Conservation (phyloP, 352 stramenopile genomes). For the Globisporangium heterothallicum region DNA sequence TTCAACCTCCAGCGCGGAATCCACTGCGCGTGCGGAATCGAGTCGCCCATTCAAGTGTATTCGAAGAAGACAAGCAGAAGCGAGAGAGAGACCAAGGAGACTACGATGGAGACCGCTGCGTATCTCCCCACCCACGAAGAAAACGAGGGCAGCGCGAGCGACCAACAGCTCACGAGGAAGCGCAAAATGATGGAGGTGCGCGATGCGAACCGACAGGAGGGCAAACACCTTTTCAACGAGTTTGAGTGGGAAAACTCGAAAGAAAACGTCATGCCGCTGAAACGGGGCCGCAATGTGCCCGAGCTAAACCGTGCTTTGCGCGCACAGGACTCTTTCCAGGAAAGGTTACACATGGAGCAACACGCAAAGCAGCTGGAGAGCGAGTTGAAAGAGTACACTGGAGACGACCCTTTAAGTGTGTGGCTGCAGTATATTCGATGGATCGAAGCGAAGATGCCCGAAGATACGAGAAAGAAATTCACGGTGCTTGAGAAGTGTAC, state of each 20-base stretch:
- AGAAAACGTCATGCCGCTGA: slow-evolving; percentile 85
- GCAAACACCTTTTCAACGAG: slow-evolving; percentile 14
- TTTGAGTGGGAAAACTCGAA: slow-evolving; percentile 86
- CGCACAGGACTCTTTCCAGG: slow-evolving; percentile 58
- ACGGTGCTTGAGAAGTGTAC: slow-evolving; percentile 68
- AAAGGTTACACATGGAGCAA: slow-evolving; percentile 47
- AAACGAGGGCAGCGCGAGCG: slow-evolving; percentile 2
- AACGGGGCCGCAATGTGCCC: slow-evolving; percentile 66
- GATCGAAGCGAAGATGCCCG: slow-evolving; percentile 76
- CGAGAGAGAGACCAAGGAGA: background rate
- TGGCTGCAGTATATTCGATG: slow-evolving; percentile 78
- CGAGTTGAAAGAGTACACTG: slow-evolving; percentile 37
- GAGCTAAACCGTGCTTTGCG: slow-evolving; percentile 74
- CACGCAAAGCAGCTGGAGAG: slow-evolving; percentile 48
- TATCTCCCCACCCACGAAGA: slow-evolving; percentile 17
- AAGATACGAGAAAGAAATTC: slow-evolving; percentile 81
- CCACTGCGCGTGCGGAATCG: slow-evolving; percentile 20
- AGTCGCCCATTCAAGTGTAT: slow-evolving; percentile 9
- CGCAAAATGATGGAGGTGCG: slow-evolving; percentile 31
- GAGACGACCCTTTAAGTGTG: slow-evolving; percentile 56
- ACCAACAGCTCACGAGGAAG: slow-evolving; percentile 18
- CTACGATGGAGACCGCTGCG: slow-evolving; percentile 4
- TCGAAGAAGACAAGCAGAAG: background rate
- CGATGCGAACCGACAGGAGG: slow-evolving; percentile 7
- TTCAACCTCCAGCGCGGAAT: slow-evolving; percentile 3